phyloP scores from a whole-genome alignment of 805 yeast species.

The Wickerhamomyces ciferrii region DNA sequence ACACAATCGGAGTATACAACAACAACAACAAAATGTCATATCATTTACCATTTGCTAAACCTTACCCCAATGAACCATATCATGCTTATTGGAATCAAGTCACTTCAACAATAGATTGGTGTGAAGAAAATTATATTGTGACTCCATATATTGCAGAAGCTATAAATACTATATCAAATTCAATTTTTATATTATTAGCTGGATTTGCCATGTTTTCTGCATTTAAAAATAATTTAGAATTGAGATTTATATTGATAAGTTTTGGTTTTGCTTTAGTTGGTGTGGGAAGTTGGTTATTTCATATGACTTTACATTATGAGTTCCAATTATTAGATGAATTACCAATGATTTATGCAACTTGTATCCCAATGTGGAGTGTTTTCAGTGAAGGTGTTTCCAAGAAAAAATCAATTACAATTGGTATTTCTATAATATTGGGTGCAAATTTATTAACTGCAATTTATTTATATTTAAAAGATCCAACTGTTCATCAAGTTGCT shows the following conservation, averaged over 20 bases:
- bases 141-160: conserved; percentile 85
- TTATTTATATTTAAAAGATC: conserved; percentile 71
- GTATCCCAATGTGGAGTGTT: conserved; percentile 87
- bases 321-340: conserved; percentile 91
- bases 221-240: conserved; percentile 54
- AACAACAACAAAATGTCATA: neutral
- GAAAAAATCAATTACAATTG: conserved; percentile 38
- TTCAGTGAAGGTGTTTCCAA: conserved; percentile 51
- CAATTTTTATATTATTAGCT: conserved; percentile 51
- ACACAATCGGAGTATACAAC: neutral
- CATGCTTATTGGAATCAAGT: conserved; percentile 75
- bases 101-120: conserved; percentile 98
- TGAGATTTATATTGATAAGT: conserved; percentile 64
- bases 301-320: conserved; percentile 88
- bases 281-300: conserved; percentile 91
- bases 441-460: conserved; percentile 63
- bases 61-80: conserved; percentile 51
- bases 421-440: conserved; percentile 39
- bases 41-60: conserved; percentile 40
- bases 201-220: conserved; percentile 60
- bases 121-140: conserved; percentile 94
- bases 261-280: conserved; percentile 88
- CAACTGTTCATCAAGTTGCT: conserved; percentile 83
- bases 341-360: conserved; percentile 98
- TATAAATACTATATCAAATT: conserved; percentile 79